Percentiles rank a stretch among this genome's conserved stretches.
phyloP scores from a whole-genome alignment of 1,139 yeast species.

The Candida neerlandica region DNA sequence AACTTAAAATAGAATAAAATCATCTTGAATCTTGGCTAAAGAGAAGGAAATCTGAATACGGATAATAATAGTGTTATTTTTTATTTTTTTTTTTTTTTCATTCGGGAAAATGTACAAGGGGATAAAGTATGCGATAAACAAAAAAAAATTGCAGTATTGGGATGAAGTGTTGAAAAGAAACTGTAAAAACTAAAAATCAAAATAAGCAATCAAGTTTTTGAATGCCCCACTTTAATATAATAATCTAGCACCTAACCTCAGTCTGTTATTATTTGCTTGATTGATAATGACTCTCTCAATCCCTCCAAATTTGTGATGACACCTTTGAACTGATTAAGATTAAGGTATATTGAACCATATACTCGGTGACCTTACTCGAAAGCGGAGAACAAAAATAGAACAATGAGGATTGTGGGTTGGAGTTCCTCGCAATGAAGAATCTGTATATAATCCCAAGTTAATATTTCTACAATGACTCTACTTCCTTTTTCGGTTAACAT shows the following conservation, averaged over 20 bases:
- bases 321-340: not conserved
- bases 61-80: not conserved
- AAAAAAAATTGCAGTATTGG: not conserved
- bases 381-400: not conserved
- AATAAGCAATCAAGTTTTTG: no score
- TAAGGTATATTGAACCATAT: not conserved
- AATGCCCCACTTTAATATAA: no score
- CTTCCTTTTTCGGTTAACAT: not conserved
- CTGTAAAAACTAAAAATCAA: no score
- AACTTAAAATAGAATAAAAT: not conserved
- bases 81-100: not conserved
- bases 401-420: not conserved
- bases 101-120: not conserved
- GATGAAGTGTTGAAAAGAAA: no score
- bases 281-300: no score
- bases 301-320: not conserved
- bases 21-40: not conserved
- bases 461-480: not conserved
- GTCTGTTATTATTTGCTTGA: no score
- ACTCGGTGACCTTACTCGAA: not conserved
- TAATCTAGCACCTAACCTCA: no score
- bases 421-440: not conserved
- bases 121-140: not conserved
- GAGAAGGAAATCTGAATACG: not conserved
- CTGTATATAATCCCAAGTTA: not conserved